Evolutionary conservation across 108 stramenopile species (phyloP).

Genomic region (Stephanodiscus triporus): DNA sequence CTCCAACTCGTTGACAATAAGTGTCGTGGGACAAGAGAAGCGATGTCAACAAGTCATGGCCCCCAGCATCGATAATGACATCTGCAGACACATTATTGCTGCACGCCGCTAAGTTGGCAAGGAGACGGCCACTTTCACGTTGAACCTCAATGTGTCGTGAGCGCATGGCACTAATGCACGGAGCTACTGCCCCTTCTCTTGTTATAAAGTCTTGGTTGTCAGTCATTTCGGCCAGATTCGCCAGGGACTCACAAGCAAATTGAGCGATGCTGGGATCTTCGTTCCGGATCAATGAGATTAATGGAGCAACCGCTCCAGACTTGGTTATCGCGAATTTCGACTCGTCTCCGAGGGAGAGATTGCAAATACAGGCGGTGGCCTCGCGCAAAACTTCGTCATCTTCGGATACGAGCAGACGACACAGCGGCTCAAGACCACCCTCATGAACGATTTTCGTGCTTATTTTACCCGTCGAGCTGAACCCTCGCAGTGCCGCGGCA

Average conservation of each 20-base stretch:
- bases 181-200: conserved; percentile 68
- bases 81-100: conserved; percentile 41
- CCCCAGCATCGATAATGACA: conserved; percentile 63
- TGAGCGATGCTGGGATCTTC: conserved; percentile 68
- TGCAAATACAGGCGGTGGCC: conserved; percentile 73
- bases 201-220: conserved; percentile 78
- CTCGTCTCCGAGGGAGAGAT: conserved; percentile 75
- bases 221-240: conserved; percentile 78
- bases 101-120: conserved; percentile 75
- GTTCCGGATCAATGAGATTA: conserved; percentile 66
- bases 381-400: conserved; percentile 79
- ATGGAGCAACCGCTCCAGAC: conserved; percentile 67
- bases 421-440: conserved; percentile 79
- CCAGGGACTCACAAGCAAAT: conserved; percentile 78
- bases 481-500: conserved; percentile 78
- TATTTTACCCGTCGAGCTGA: conserved; percentile 64
- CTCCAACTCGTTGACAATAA: conserved; percentile 72
- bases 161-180: conserved; percentile 80
- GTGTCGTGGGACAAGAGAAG: conserved; percentile 81
- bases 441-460: conserved; percentile 87
- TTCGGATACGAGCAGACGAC: conserved; percentile 66
- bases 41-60: conserved; percentile 77
- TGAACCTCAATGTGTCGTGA: conserved; percentile 79
- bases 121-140: conserved; percentile 78
- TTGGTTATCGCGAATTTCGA: conserved; percentile 85